Conservation (phyloP, 164 flowering plant genomes). For the Akebia trifoliata region DNA sequence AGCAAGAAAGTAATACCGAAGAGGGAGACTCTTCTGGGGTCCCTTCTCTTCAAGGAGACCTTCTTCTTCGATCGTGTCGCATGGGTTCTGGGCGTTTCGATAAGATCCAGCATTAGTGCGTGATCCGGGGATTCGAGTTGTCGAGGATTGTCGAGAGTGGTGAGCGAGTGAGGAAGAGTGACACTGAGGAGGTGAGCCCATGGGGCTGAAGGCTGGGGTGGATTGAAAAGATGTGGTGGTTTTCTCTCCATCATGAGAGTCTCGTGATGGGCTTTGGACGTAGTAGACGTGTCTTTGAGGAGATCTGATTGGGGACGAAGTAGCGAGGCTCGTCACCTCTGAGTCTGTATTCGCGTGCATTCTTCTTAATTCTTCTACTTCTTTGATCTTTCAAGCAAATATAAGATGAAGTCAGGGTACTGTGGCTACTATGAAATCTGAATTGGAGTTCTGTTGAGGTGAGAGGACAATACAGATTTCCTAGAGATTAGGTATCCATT, state of each 20-base stretch:
- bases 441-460: no score
- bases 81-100: constrained; percentile 38
- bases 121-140: constrained; percentile 73
- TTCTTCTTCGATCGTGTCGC: constrained; percentile 71
- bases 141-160: constrained; percentile 81
- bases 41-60: constrained; percentile 66
- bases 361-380: no score
- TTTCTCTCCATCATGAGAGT: constrained; percentile 67
- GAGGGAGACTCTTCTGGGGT: constrained; percentile 29
- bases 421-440: no score
- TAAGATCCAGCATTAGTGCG: constrained; percentile 42
- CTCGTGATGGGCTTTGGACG: constrained; percentile 74
- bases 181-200: constrained; percentile 84
- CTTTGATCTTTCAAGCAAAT: no score
- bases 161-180: constrained; percentile 73
- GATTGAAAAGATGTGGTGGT: constrained; percentile 53
- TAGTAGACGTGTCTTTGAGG: constrained; percentile 59
- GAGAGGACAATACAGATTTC: no score
- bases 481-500: no score
- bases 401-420: no score
- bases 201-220: constrained; percentile 70
- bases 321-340: constrained; percentile 54
- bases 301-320: constrained; percentile 62
- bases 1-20: constrained; percentile 64
- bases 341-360: constrained; percentile 76